Evolutionary conservation across 805 yeast species (phyloP).

Genomic region (Teunomyces gatunensis): DNA sequence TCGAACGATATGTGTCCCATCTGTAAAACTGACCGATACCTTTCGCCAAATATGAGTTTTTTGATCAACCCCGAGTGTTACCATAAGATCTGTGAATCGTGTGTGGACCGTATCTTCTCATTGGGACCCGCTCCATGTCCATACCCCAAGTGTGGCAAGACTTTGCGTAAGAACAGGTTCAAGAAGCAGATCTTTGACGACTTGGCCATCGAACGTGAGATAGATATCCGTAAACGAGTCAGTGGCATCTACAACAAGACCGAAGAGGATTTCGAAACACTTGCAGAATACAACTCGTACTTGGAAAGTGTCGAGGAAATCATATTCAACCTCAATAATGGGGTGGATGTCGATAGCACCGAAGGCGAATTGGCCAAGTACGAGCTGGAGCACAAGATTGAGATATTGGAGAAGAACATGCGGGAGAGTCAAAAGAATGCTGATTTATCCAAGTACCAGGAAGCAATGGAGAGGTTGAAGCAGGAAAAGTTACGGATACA

Average conservation of each 20-base stretch:
- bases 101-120: slow-evolving; percentile 93
- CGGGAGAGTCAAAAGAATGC: slow-evolving; percentile 58
- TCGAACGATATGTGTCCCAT: slow-evolving; percentile 90
- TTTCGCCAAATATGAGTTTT: slow-evolving; percentile 90
- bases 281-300: slow-evolving; percentile 68
- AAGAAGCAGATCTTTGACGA: slow-evolving; percentile 93
- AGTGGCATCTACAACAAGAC: slow-evolving; percentile 76
- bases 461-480: slow-evolving; percentile 44
- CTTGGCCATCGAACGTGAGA: slow-evolving; percentile 83
- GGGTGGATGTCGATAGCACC: slow-evolving; percentile 65
- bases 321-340: slow-evolving; percentile 71
- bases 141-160: slow-evolving; percentile 84
- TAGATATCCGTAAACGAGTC: slow-evolving; percentile 83
- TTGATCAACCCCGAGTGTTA: slow-evolving; percentile 96
- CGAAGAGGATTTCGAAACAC: slow-evolving; percentile 62
- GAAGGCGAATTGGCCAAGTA: slow-evolving; percentile 65
- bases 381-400: slow-evolving; percentile 69
- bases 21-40: slow-evolving; percentile 91
- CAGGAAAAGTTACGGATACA: slow-evolving; percentile 72
- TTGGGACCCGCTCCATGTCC: slow-evolving; percentile 98
- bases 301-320: slow-evolving; percentile 81
- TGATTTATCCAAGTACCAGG: slow-evolving; percentile 69
- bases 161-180: slow-evolving; percentile 81
- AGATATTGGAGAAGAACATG: slow-evolving; percentile 73
- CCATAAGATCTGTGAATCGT: slow-evolving; percentile 94